Evolutionary conservation across 164 flowering plant genomes (phyloP).

Genomic region (Brasenia schreberi): DNA sequence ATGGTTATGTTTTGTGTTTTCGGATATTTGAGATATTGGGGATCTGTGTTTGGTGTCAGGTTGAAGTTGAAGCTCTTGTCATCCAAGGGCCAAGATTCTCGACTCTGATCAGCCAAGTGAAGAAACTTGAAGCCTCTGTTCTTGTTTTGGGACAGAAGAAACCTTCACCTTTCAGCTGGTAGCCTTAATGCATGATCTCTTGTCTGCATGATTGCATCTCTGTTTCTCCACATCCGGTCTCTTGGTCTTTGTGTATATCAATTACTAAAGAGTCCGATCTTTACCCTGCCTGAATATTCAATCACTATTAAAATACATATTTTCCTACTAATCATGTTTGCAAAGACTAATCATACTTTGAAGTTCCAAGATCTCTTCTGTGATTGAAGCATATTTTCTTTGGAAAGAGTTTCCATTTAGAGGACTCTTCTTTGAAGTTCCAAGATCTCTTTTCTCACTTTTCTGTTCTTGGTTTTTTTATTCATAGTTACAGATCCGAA

Average conservation of each 20-base stretch:
- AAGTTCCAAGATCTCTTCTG: too few species aligned
- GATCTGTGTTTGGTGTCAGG: constrained; percentile 24
- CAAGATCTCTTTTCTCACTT: too few species aligned
- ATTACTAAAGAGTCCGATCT: too few species aligned
- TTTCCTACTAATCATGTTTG: too few species aligned
- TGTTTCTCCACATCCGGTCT: background rate
- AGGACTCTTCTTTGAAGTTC: too few species aligned
- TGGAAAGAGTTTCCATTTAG: too few species aligned
- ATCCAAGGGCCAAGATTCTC: constrained; percentile 72
- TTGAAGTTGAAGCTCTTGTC: constrained; percentile 74
- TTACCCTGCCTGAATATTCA: too few species aligned
- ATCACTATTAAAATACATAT: too few species aligned
- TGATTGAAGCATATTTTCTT: too few species aligned
- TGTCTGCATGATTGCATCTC: background rate
- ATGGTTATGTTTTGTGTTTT: constrained; percentile 1
- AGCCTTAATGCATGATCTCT: constrained; percentile 1
- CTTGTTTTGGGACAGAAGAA: constrained; percentile 73
- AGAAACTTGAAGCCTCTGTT: constrained; percentile 84
- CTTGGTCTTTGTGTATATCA: background rate
- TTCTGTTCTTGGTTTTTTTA: too few species aligned
- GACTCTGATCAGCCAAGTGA: constrained; percentile 83
- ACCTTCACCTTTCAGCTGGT: constrained; percentile 59
- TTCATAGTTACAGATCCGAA: too few species aligned
- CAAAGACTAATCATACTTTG: too few species aligned
- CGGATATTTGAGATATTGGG: background rate